A percentile compares a stretch with the other conserved stretches of the same genome.
These are phyloP conservation scores for Hepatocystis sp. DNA, from an alignment of 169 alveolate genomes.

Conservation along the genomic window DNA sequence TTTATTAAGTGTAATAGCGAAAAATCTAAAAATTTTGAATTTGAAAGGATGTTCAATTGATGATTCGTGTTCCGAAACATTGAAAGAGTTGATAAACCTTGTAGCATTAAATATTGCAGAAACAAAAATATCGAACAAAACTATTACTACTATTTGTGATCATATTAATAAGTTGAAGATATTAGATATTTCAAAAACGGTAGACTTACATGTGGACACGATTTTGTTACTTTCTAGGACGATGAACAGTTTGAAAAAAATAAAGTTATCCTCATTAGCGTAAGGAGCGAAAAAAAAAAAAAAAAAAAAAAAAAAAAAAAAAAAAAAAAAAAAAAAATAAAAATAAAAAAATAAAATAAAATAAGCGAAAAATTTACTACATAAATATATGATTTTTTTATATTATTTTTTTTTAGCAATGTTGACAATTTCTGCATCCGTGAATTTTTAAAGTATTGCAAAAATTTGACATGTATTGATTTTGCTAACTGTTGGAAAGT, in stretches of 20 bases:
- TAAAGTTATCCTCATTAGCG: slow-evolving; percentile 25
- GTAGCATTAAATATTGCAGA: slow-evolving; percentile 52
- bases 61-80: slow-evolving; percentile 14
- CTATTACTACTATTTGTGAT: slow-evolving; percentile 6
- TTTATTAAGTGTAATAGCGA: slow-evolving; percentile 20
- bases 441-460: slow-evolving; percentile 47
- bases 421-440: slow-evolving; percentile 68
- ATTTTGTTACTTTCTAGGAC: slow-evolving; percentile 20
- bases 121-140: slow-evolving; percentile 47
- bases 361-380: not conserved
- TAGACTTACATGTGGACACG: slow-evolving; percentile 18
- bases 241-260: slow-evolving; percentile 7
- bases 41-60: slow-evolving; percentile 50
- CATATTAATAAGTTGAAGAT: slow-evolving; percentile 5
- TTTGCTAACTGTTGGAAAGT: slow-evolving; percentile 70
- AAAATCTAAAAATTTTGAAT: slow-evolving; percentile 24
- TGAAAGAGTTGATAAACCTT: slow-evolving; percentile 27
- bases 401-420: slow-evolving; percentile 11
- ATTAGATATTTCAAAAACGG: slow-evolving; percentile 45
- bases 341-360: not conserved
- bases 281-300: not conserved
- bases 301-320: not conserved
- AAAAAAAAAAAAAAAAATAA: not conserved
- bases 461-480: slow-evolving; percentile 28
- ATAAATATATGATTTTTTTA: not conserved